Evolutionary conservation across 306 rosid genomes (phyloP).

Genomic region (Hylodesmum podocarpum): DNA sequence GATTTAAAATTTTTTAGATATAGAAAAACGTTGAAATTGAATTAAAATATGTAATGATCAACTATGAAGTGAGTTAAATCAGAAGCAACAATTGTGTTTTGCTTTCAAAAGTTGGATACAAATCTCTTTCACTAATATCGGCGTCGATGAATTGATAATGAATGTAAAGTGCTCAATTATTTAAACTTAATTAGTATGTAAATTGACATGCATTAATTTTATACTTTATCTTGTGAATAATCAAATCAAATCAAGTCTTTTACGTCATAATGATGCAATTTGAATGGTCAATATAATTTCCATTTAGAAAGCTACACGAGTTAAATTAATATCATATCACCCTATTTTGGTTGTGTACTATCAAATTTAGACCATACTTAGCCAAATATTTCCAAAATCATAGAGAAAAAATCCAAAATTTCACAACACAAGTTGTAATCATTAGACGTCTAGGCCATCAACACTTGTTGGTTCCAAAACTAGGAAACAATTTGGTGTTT

Average conservation of each 20-base stretch:
- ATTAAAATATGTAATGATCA: neutral
- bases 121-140: neutral
- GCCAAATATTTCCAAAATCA: neutral
- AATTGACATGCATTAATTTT: neutral
- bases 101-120: neutral
- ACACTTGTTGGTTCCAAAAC: neutral
- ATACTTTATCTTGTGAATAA: neutral
- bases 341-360: neutral
- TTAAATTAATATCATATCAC: neutral
- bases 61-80: neutral
- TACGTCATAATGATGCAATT: neutral
- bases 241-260: neutral
- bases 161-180: neutral
- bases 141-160: neutral
- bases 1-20: no score
- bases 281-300: neutral
- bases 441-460: neutral
- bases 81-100: neutral
- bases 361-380: neutral
- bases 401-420: neutral
- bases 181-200: neutral
- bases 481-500: neutral
- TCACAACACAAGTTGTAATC: neutral
- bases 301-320: neutral
- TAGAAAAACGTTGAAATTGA: no score